These are phyloP conservation scores for Trichophyton schoenleinii DNA, from an alignment of 2,329 filamentous ascomycete genomes.

Conservation along the genomic window DNA sequence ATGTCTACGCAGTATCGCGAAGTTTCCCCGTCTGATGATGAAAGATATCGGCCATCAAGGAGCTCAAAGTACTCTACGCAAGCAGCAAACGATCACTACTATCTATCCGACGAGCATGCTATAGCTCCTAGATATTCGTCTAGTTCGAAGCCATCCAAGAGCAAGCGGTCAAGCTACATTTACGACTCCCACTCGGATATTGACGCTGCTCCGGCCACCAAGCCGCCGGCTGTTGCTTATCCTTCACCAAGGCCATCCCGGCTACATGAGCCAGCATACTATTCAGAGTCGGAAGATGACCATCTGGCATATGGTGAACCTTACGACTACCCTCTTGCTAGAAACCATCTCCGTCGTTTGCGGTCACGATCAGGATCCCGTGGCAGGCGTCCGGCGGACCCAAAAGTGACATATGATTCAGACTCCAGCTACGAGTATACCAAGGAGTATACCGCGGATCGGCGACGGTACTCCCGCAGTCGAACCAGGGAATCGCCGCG, in stretches of 20 bases:
- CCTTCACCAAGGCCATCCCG: not conserved
- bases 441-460: not conserved
- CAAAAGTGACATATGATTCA: conserved; percentile 11
- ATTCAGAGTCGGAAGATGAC: not conserved
- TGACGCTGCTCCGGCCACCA: not conserved
- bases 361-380: conserved; percentile 5
- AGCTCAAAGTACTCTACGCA: conserved; percentile 15
- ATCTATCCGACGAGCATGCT: not conserved
- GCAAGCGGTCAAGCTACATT: not conserved
- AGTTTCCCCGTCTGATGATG: conserved; percentile 16
- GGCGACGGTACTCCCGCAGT: conserved; percentile 5
- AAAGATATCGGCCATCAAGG: conserved; percentile 14
- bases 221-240: not conserved
- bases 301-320: not conserved
- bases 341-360: not conserved
- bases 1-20: conserved; percentile 18
- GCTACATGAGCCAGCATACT: not conserved
- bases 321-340: not conserved
- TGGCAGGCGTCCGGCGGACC: not conserved
- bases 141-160: not conserved
- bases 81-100: not conserved
- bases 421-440: conserved; percentile 12
- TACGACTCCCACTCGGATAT: conserved; percentile 1
- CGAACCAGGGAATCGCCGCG: conserved; percentile 8
- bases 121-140: not conserved